Evolutionary conservation across 2,329 filamentous ascomycete species (phyloP).

Genomic region (Hymenoscyphus salicellus): DNA sequence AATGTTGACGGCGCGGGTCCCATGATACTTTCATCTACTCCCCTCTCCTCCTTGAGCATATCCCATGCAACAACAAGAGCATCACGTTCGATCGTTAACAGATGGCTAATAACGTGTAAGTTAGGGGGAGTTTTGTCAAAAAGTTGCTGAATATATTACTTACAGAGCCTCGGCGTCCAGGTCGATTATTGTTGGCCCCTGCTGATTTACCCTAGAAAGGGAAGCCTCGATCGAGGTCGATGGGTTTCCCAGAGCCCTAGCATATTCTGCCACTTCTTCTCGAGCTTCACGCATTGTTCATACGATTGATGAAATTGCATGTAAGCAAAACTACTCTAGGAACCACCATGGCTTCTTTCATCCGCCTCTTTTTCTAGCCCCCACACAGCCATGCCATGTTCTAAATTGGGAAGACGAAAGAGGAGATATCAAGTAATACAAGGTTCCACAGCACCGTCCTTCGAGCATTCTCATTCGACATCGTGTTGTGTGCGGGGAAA

Average conservation of each 20-base stretch:
- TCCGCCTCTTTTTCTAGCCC: no score
- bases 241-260: background rate
- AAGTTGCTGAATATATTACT: background rate
- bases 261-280: background rate
- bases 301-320: background rate
- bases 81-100: background rate
- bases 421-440: no score
- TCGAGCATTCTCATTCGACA: no score
- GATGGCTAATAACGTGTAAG: background rate
- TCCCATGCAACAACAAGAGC: background rate
- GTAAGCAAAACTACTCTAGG: no score
- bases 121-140: background rate
- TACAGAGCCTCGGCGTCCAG: background rate
- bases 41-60: constrained; percentile 1
- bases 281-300: background rate
- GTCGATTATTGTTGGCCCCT: background rate
- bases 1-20: background rate
- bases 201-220: background rate
- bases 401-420: no score
- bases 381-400: no score
- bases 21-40: background rate
- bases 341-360: no score
- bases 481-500: no score
- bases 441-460: no score
- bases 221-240: background rate